Evolutionary conservation across 2,329 filamentous ascomycete genomes (phyloP).

Genomic region (Penicillium sp.): DNA sequence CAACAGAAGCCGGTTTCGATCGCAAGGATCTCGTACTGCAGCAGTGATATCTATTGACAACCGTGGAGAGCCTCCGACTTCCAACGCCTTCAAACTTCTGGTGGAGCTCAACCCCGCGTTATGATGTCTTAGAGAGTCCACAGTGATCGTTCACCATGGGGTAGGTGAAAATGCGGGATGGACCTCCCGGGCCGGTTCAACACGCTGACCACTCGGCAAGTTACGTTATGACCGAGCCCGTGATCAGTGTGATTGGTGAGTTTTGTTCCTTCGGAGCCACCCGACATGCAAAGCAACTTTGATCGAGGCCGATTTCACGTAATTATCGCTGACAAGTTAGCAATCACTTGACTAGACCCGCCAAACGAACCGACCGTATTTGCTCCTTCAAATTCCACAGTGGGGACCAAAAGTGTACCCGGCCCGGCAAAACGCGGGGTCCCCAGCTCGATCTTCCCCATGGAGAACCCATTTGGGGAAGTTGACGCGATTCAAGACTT

Average conservation of each 20-base stretch:
- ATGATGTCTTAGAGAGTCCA: neutral
- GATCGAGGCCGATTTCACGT: neutral
- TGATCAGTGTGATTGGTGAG: neutral
- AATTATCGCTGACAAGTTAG: neutral
- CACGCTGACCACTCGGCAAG: neutral
- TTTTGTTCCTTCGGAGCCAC: neutral
- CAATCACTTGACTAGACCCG: neutral
- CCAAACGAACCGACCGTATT: neutral
- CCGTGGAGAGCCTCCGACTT: no score
- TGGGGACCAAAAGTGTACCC: neutral
- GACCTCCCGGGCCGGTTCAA: neutral
- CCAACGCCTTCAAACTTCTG: neutral
- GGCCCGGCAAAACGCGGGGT: constrained; percentile 1
- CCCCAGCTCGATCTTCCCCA: neutral
- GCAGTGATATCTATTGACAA: no score
- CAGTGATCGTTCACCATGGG: neutral
- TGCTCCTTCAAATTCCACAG: neutral
- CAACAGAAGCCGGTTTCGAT: no score
- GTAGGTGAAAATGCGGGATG: neutral
- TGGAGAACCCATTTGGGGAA: neutral
- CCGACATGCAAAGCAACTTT: neutral
- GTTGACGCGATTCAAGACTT: neutral
- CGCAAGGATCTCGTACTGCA: no score
- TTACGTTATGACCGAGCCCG: neutral
- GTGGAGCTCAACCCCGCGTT: neutral